These are phyloP conservation scores for Fusarium coffeatum DNA, from an alignment of 2,329 filamentous ascomycete species.

Conservation along the genomic window DNA sequence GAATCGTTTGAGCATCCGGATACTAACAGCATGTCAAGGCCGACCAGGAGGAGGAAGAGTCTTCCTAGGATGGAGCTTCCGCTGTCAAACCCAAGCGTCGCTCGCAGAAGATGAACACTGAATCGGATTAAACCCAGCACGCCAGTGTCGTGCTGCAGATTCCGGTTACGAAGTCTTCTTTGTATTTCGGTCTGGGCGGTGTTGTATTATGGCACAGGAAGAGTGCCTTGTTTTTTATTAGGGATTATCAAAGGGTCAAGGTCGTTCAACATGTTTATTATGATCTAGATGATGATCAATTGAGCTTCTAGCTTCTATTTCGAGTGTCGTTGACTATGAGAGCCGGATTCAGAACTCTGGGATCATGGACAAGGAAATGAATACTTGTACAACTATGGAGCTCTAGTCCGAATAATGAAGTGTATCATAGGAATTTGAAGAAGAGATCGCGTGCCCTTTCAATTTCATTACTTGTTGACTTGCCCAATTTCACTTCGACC, in stretches of 20 bases:
- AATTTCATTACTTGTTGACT: not conserved
- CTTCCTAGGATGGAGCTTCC: conserved; percentile 48
- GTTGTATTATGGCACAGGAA: conserved; percentile 58
- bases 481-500: not conserved
- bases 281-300: conserved; percentile 48
- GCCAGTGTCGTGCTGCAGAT: conserved; percentile 22
- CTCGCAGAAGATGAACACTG: conserved; percentile 19
- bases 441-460: not conserved
- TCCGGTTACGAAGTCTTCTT: conserved; percentile 43
- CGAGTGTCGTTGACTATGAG: conserved; percentile 39
- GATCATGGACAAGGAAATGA: conserved; percentile 45
- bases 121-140: conserved; percentile 23
- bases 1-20: not conserved
- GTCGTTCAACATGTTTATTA: conserved; percentile 50
- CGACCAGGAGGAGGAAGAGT: conserved; percentile 71
- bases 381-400: conserved; percentile 48
- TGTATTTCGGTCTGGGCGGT: conserved; percentile 55
- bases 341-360: conserved; percentile 42
- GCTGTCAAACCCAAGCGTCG: conserved; percentile 23
- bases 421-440: not conserved
- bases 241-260: conserved; percentile 51
- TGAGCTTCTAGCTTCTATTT: conserved; percentile 42
- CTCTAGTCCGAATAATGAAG: conserved; percentile 39
- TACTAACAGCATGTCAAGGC: conserved; percentile 59
- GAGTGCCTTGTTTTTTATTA: conserved; percentile 54